Evolutionary conservation across 805 yeast genomes (phyloP).

Genomic region (Kodamaea hsintzibuensis): DNA sequence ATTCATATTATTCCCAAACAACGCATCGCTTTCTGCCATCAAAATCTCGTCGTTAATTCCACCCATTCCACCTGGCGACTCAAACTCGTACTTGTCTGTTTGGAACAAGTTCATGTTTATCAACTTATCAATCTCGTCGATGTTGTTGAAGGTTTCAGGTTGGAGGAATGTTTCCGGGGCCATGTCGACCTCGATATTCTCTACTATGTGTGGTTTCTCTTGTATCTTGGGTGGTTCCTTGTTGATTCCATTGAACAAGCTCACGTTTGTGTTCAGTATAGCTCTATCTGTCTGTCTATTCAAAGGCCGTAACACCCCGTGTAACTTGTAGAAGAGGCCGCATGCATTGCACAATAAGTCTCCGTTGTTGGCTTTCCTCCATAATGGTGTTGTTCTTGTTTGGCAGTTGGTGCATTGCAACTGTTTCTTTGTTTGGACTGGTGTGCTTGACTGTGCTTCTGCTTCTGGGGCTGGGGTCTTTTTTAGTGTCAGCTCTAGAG

Average conservation of each 20-base stretch:
- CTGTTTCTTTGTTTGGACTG: constrained; percentile 17
- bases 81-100: constrained; percentile 20
- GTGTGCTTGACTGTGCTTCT: background rate
- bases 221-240: background rate
- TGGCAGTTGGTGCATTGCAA: constrained; percentile 45
- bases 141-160: constrained; percentile 12
- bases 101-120: constrained; percentile 42
- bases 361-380: constrained; percentile 45
- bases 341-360: constrained; percentile 48
- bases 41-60: constrained; percentile 38
- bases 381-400: constrained; percentile 45
- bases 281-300: constrained; percentile 20
- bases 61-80: constrained; percentile 17
- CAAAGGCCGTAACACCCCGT: constrained; percentile 46
- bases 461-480: constrained; percentile 14
- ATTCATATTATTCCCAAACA: constrained; percentile 5
- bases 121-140: constrained; percentile 42
- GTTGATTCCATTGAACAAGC: constrained; percentile 20
- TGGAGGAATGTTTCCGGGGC: constrained; percentile 19
- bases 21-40: constrained; percentile 19
- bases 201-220: background rate
- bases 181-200: constrained; percentile 13
- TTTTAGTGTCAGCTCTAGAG: constrained; percentile 38
- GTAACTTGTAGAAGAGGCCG: constrained; percentile 46
- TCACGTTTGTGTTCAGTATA: constrained; percentile 26